Conservation (phyloP, 2,329 filamentous ascomycete genomes). For the Biscogniauxia sp. region DNA sequence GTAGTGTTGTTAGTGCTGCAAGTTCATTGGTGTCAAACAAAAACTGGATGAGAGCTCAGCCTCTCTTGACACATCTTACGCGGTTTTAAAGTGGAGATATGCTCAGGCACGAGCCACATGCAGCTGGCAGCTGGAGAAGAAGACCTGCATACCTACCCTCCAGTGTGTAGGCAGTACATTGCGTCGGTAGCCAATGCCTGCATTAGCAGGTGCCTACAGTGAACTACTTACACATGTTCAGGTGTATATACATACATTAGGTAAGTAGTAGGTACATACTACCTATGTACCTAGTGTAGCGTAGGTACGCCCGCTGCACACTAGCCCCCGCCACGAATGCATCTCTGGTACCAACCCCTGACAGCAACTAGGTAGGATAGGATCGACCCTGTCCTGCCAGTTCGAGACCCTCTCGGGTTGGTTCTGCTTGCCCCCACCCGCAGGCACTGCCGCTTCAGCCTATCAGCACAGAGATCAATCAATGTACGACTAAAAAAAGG, state of each 20-base stretch:
- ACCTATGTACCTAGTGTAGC: too few species aligned
- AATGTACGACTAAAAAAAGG: too few species aligned
- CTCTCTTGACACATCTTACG: conserved; percentile 10
- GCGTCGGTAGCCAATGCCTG: neutral
- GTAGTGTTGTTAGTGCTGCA: neutral
- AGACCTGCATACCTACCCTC: neutral
- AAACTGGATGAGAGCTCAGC: conserved; percentile 15
- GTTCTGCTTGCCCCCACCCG: neutral
- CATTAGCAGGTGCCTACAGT: too few species aligned
- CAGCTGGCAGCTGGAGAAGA: conserved; percentile 3
- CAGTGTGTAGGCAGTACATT: too few species aligned
- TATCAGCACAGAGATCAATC: neutral
- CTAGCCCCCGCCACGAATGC: neutral
- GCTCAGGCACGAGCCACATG: neutral
- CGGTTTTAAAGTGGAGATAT: neutral
- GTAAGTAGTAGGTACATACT: neutral
- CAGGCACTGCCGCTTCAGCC: neutral
- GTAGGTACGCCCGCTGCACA: too few species aligned
- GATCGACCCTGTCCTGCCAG: neutral
- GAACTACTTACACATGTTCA: too few species aligned
- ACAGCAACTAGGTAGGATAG: neutral
- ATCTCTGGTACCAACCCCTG: neutral
- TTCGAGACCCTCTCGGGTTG: too few species aligned
- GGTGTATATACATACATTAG: too few species aligned
- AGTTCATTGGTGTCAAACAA: neutral